Evolutionary conservation across 2,329 filamentous ascomycete genomes (phyloP).

Genomic region (Fusarium sp.): DNA sequence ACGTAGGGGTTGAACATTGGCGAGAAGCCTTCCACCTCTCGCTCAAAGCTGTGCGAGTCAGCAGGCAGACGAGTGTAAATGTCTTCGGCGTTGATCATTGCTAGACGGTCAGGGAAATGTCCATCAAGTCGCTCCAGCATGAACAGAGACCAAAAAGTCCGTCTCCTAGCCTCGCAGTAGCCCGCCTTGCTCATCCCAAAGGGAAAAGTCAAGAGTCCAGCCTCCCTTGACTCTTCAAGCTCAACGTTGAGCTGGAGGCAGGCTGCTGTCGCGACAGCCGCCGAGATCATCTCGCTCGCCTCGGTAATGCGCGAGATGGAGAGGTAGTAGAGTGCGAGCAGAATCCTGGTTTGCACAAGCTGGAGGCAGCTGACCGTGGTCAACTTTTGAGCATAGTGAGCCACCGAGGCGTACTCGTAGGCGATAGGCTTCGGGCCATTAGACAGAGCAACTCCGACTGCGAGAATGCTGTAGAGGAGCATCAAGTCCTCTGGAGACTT

Average conservation of each 20-base stretch:
- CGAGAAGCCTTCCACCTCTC: constrained; percentile 65
- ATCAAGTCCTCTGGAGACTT: constrained; percentile 59
- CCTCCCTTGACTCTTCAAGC: constrained; percentile 59
- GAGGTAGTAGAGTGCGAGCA: constrained; percentile 75
- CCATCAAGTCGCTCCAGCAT: constrained; percentile 76
- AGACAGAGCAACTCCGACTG: constrained; percentile 54
- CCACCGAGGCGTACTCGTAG: constrained; percentile 61
- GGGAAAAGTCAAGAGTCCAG: constrained; percentile 56
- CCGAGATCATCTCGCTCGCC: constrained; percentile 73
- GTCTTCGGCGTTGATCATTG: constrained; percentile 71
- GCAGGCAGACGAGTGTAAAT: constrained; percentile 76
- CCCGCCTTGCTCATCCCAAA: constrained; percentile 69
- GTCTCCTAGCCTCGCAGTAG: constrained; percentile 74
- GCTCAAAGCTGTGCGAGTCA: constrained; percentile 70
- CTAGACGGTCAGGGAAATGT: constrained; percentile 65
- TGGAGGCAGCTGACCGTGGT: constrained; percentile 59
- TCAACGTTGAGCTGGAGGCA: constrained; percentile 75
- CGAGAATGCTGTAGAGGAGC: constrained; percentile 59
- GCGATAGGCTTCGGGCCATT: constrained; percentile 53
- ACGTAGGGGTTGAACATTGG: constrained; percentile 70
- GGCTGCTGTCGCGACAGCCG: constrained; percentile 69
- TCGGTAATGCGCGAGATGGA: constrained; percentile 69
- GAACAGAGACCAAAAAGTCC: constrained; percentile 80
- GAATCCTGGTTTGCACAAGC: constrained; percentile 74
- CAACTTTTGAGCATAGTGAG: constrained; percentile 64